These are phyloP conservation scores for Tolypocladium cylindrosporum DNA, from an alignment of 2,329 filamentous ascomycete species.

Conservation along the genomic window DNA sequence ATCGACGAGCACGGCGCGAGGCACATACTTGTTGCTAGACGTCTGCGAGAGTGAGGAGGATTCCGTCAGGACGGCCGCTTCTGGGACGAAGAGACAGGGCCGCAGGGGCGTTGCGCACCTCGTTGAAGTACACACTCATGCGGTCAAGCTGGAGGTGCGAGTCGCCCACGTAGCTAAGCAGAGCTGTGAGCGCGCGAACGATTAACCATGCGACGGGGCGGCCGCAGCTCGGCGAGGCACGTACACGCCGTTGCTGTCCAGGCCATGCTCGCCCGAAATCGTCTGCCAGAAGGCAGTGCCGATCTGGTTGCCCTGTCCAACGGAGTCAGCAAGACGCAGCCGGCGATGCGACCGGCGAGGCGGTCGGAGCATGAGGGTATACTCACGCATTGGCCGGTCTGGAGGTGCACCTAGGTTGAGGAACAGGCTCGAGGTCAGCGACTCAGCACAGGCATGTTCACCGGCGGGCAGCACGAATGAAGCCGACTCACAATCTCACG, in stretches of 20 bases:
- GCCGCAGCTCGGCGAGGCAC: neutral
- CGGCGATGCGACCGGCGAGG: neutral
- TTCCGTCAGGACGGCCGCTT: conserved; percentile 10
- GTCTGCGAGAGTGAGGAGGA: conserved; percentile 44
- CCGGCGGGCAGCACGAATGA: neutral
- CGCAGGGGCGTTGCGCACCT: conserved; percentile 25
- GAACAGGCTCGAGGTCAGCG: conserved; percentile 43
- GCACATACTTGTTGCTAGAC: conserved; percentile 97
- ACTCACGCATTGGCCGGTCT: conserved; percentile 98
- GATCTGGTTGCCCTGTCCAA: conserved; percentile 91
- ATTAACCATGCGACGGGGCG: neutral
- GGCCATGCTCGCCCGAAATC: conserved; percentile 86
- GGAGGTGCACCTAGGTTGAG: conserved; percentile 86
- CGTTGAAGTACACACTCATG: conserved; percentile 99
- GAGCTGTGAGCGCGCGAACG: neutral
- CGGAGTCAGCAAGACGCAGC: conserved; percentile 21
- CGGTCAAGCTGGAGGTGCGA: conserved; percentile 99
- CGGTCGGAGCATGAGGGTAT: neutral
- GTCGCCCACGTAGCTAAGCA: conserved; percentile 63
- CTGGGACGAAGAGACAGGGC: neutral
- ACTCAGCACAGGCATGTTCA: neutral
- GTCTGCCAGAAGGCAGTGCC: conserved; percentile 99
- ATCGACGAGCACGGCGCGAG: conserved; percentile 97
- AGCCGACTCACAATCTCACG: neutral
- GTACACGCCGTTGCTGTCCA: conserved; percentile 91